Conservation (phyloP, 1,139 yeast species). For the Geotrichum klebahnii region DNA sequence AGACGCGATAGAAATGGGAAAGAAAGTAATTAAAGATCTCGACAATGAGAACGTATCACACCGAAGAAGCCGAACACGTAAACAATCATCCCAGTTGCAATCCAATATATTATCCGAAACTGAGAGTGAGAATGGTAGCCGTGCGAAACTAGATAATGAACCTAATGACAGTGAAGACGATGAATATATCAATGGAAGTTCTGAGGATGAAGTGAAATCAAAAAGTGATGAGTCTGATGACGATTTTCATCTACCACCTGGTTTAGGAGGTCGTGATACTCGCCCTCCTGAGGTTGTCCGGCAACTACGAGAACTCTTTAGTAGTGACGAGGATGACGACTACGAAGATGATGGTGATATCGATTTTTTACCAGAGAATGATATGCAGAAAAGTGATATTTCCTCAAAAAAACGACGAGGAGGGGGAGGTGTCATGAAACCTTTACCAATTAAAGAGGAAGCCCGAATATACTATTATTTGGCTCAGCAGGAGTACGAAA, state of each 20-base stretch:
- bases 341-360: constrained; percentile 33
- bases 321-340: constrained; percentile 21
- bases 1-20: no score
- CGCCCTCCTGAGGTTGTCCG: constrained; percentile 3
- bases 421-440: not conserved
- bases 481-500: constrained; percentile 78
- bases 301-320: constrained; percentile 12
- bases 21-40: no score
- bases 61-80: no score
- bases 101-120: no score
- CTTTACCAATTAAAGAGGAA: constrained; percentile 22
- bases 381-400: not conserved
- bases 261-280: constrained; percentile 3
- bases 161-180: no score
- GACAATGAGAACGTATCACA: no score
- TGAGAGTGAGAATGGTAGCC: no score
- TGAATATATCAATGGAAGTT: no score
- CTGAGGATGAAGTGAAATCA: not conserved
- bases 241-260: constrained; percentile 5
- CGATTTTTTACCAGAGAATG: constrained; percentile 28
- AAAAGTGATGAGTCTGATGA: not conserved
- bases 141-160: no score
- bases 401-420: not conserved
- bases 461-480: constrained; percentile 28
- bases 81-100: no score